A percentile compares a stretch with the other conserved stretches of the same genome.
These are phyloP conservation scores for Sordariomycetes sp. DNA, from an alignment of 2,329 filamentous ascomycete species.

Conservation along the genomic window DNA sequence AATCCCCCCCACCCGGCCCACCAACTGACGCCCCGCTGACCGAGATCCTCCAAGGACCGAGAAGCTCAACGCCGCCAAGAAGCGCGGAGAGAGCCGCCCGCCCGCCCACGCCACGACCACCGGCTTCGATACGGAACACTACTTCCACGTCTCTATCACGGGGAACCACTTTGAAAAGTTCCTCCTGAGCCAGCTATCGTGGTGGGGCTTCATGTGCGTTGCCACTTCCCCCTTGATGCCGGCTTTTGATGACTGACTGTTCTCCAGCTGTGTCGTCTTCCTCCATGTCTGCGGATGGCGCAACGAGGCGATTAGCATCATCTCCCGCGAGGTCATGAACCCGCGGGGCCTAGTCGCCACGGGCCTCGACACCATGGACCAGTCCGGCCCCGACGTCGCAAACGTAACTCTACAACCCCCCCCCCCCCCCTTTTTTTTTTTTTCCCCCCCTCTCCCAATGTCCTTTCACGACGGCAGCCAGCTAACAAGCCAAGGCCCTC, in stretches of 20 bases:
- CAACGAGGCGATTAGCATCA: constrained; percentile 52
- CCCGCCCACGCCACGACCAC: constrained; percentile 28
- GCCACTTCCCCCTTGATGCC: constrained; percentile 21
- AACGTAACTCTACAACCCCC: constrained; percentile 14
- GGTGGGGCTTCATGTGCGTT: constrained; percentile 6
- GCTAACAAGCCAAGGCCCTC: constrained; percentile 11
- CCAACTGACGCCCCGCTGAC: neutral
- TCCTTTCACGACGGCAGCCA: neutral
- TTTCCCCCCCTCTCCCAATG: neutral
- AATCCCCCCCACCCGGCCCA: neutral
- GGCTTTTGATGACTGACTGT: constrained; percentile 28
- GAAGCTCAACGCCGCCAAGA: constrained; percentile 53
- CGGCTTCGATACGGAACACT: constrained; percentile 48
- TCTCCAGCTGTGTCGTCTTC: constrained; percentile 27
- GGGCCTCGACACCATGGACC: constrained; percentile 54
- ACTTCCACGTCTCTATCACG: constrained; percentile 60
- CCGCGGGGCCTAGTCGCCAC: constrained; percentile 60
- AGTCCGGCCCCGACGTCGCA: constrained; percentile 49
- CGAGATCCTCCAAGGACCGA: constrained; percentile 42
- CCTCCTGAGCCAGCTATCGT: constrained; percentile 5
- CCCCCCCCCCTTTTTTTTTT: neutral
- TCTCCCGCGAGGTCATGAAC: constrained; percentile 58
- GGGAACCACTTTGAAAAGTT: constrained; percentile 56
- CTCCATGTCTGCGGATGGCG: constrained; percentile 56
- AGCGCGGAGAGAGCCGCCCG: constrained; percentile 32